Evolutionary conservation across 768 basidiomycete genomes (phyloP).

Genomic region (Xerocomus brunneocitrinus): DNA sequence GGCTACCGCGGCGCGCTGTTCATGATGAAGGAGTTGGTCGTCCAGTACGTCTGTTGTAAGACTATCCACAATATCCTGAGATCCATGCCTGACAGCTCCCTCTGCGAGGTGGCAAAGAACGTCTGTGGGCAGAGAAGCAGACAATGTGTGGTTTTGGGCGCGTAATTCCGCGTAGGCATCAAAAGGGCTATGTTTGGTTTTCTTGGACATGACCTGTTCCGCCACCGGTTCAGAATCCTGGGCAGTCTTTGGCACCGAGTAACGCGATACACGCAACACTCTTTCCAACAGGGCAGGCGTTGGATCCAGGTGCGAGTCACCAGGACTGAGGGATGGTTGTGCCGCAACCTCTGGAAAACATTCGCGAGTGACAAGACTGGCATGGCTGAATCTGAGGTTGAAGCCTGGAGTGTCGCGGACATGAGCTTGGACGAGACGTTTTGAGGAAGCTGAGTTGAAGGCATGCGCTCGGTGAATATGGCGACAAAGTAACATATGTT

Average conservation of each 20-base stretch:
- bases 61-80: constrained; percentile 33
- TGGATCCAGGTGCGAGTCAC: constrained; percentile 3
- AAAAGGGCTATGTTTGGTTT: constrained; percentile 23
- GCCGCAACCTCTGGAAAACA: constrained; percentile 5
- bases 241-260: constrained; percentile 21
- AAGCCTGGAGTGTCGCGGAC: constrained; percentile 10
- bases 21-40: constrained; percentile 14
- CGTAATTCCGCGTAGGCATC: constrained; percentile 27
- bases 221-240: constrained; percentile 9
- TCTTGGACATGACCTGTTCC: constrained; percentile 7
- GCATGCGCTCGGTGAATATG: constrained; percentile 47
- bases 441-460: constrained; percentile 25
- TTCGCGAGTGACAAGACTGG: constrained; percentile 13
- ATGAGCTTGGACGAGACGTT: constrained; percentile 20
- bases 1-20: constrained; percentile 25
- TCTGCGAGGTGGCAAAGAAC: constrained; percentile 29
- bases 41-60: constrained; percentile 40
- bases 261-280: constrained; percentile 25
- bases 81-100: constrained; percentile 29
- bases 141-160: constrained; percentile 19
- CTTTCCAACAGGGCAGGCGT: constrained; percentile 21
- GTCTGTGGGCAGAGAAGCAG: constrained; percentile 22
- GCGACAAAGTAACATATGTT: constrained; percentile 77
- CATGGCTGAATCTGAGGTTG: constrained; percentile 11
- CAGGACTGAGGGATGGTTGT: constrained; percentile 1